Evolutionary conservation across 2,329 filamentous ascomycete genomes (phyloP).

Genomic region (Sclerotinia sclerotiorum): DNA sequence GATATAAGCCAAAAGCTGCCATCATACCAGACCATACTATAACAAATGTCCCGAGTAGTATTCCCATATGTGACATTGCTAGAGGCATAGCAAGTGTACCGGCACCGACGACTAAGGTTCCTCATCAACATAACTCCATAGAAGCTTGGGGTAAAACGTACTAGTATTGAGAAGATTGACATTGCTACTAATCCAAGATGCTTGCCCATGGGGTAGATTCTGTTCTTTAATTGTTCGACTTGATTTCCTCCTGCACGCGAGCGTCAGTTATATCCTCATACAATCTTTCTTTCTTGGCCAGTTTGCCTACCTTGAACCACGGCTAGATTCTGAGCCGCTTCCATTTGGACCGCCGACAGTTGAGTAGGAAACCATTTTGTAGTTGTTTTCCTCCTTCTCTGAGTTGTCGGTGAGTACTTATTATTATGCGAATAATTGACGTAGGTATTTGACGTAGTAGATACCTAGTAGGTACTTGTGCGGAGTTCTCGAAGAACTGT

Average conservation of each 20-base stretch:
- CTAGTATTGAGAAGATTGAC: slow-evolving; percentile 97
- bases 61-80: slow-evolving; percentile 93
- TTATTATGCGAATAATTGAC: not conserved
- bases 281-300: not conserved
- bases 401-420: not conserved
- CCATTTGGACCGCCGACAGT: slow-evolving; percentile 32
- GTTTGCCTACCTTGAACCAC: slow-evolving; percentile 30
- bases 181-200: slow-evolving; percentile 85
- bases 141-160: slow-evolving; percentile 46
- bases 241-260: slow-evolving; percentile 32
- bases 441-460: not conserved
- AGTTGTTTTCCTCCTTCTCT: not conserved
- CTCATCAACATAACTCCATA: slow-evolving; percentile 31
- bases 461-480: slow-evolving; percentile 3
- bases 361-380: slow-evolving; percentile 37
- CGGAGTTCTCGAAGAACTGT: slow-evolving; percentile 14
- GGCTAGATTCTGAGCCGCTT: slow-evolving; percentile 34
- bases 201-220: slow-evolving; percentile 64
- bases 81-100: slow-evolving; percentile 87
- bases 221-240: slow-evolving; percentile 62
- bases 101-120: slow-evolving; percentile 74
- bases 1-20: slow-evolving; percentile 88
- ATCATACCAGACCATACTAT: slow-evolving; percentile 90
- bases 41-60: slow-evolving; percentile 76
- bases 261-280: slow-evolving; percentile 7